Evolutionary conservation across 345 rosid species (phyloP), one percentile per base, ranked within the genome.

Genomic region (Atalantia buxifolia): DNA sequence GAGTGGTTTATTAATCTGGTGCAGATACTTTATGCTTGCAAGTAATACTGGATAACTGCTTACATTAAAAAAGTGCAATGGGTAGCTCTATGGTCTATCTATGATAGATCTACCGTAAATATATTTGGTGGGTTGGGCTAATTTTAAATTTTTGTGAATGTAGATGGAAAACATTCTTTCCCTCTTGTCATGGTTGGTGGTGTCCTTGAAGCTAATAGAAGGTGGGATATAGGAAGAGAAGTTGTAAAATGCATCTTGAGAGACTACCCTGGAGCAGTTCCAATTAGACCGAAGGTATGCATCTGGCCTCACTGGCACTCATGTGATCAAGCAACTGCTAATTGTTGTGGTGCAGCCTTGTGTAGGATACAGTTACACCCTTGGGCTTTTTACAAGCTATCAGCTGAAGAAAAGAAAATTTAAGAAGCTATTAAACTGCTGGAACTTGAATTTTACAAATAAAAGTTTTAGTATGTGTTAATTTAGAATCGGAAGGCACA

Each of bases 101-200:
- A 45, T 28, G 21, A 72, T 66, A 77, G 69, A 31, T 57, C 56
- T 60, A 57, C 40, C 66, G 50, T 69, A 27, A 30, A 19, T 67
- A 67, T 59, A 22, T 81, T 73, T 48, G 60, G 14, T 31, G 59
- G 53, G 64, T 53, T 53, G 72, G 53, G 56, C 36, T 66, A 36
- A 55, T 33, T 13, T 50, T 33, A 38, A 38, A 28, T 40, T 13
- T 70, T 42, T 67, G 19, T 76, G 75, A 72, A 76, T 83, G 84
- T 89, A 92, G 95, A 92, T 84, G 89, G 88, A 78, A 88, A 83
- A 27, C 84, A 71, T 69, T 75, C 83, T 38, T 92, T 92, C 57
- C 93, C 95, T 33, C 90, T 92, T 45, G 92, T 92, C 73, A 88
- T 92, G 95, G 95, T 92, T 76, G 95, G 95, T 9, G 95, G 95